Conservation (phyloP, 371 early-diverging fungal genomes). For the Entomophthora muscae region DNA sequence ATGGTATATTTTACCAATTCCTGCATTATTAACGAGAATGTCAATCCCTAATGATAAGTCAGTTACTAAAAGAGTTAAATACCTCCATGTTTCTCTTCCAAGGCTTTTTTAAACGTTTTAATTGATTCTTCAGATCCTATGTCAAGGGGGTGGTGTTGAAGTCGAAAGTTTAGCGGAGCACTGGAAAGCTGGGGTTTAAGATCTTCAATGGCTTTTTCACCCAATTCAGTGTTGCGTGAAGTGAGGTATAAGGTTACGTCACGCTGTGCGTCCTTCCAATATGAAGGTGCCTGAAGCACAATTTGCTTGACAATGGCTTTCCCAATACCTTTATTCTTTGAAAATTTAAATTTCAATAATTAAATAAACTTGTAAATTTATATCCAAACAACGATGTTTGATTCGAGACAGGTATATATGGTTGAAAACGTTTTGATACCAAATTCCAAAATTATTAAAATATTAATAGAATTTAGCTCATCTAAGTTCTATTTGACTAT, state of each 20-base stretch:
- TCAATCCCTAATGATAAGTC: too few species aligned
- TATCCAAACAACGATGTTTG: background rate
- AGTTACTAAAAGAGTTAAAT: too few species aligned
- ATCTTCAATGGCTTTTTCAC: conserved; percentile 7
- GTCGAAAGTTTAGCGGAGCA: conserved; percentile 1
- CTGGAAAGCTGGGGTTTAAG: background rate
- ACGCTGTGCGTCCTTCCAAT: background rate
- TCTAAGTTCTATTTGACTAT: background rate
- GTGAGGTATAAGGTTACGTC: background rate
- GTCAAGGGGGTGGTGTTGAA: conserved; percentile 6
- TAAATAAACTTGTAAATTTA: background rate
- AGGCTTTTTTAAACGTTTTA: background rate
- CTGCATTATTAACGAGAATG: conserved; percentile 11
- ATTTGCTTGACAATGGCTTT: conserved; percentile 11
- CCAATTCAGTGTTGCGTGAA: conserved; percentile 5
- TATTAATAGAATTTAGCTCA: background rate
- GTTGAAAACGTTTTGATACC: too few species aligned
- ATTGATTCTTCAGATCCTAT: conserved; percentile 5
- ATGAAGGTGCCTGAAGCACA: background rate
- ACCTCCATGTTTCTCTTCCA: conserved; percentile 7
- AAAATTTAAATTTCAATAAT: background rate
- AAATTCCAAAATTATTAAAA: too few species aligned
- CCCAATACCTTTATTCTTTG: conserved; percentile 12
- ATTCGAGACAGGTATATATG: too few species aligned
- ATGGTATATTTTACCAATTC: conserved; percentile 12